Percentiles rank a stretch among this genome's conserved stretches.
Evolutionary conservation across 2,329 filamentous ascomycete species (phyloP).

Genomic region (Aspergillus jensenii): DNA sequence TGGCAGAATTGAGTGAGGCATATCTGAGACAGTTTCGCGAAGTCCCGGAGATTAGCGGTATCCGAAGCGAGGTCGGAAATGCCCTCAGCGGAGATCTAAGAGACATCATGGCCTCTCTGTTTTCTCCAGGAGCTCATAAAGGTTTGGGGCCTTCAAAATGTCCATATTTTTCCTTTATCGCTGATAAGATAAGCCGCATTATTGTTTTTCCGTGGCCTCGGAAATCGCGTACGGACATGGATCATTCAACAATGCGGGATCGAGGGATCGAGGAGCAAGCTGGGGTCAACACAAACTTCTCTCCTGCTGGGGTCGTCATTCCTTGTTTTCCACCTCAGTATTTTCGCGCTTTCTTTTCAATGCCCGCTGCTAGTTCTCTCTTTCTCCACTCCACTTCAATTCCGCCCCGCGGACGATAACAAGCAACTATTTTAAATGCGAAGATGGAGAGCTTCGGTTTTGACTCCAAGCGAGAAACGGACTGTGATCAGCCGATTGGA

Average conservation of each 20-base stretch:
- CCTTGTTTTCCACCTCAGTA: conserved; percentile 10
- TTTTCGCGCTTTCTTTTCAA: not conserved
- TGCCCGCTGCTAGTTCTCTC: not conserved
- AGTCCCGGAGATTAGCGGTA: conserved; percentile 7
- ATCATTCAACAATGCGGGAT: conserved; percentile 5
- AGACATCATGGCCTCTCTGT: conserved; percentile 3
- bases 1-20: conserved; percentile 66
- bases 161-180: not conserved
- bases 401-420: not conserved
- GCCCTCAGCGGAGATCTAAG: not conserved
- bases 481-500: not conserved
- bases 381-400: not conserved
- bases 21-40: conserved; percentile 34
- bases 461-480: not conserved
- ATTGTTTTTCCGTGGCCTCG: conserved; percentile 5
- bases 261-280: not conserved
- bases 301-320: not conserved
- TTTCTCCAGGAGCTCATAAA: not conserved
- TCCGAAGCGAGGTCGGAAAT: conserved; percentile 10
- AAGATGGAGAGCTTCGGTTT: not conserved
- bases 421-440: not conserved
- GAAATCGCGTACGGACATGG: conserved; percentile 3
- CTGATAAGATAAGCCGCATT: conserved; percentile 22
- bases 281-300: not conserved
- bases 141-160: not conserved